phyloP scores from a whole-genome alignment of 208 protist species.

The Trypanosoma avium region DNA sequence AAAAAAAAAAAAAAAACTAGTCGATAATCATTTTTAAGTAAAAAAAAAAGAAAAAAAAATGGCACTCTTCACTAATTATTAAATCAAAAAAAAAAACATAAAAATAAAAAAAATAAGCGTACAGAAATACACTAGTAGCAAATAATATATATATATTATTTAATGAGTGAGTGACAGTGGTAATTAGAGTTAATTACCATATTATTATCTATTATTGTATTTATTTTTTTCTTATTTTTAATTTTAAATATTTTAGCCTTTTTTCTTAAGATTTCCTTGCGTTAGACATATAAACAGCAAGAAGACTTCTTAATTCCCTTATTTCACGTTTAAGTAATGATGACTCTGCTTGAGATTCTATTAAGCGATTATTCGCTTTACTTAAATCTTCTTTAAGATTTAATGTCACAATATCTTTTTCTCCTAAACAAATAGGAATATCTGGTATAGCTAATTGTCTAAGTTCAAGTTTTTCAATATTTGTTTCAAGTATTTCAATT shows the following conservation, averaged over 20 bases:
- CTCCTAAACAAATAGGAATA: constrained; percentile 10
- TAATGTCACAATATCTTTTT: neutral
- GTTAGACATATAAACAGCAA: constrained; percentile 33
- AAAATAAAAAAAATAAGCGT: too few species aligned
- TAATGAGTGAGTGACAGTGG: too few species aligned
- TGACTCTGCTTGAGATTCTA: constrained; percentile 12
- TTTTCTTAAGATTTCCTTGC: neutral
- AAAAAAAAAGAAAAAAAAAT: neutral
- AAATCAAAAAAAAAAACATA: too few species aligned
- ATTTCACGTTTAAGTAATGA: constrained; percentile 23
- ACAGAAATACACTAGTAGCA: too few species aligned
- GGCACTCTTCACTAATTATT: too few species aligned
- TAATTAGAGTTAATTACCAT: too few species aligned
- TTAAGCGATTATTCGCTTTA: neutral
- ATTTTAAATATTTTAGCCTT: neutral
- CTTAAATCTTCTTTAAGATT: constrained; percentile 13
- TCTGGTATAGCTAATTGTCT: constrained; percentile 20
- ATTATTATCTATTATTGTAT: neutral
- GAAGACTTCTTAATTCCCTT: constrained; percentile 24
- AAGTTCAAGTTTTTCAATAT: constrained; percentile 21
- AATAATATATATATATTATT: too few species aligned
- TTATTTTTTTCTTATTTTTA: neutral
- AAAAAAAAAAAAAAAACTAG: too few species aligned
- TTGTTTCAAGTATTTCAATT: constrained; percentile 10
- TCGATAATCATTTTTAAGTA: neutral